Conservation (phyloP, 495 filamentous ascomycete genomes). For the Pseudotulostoma volvatum region DNA sequence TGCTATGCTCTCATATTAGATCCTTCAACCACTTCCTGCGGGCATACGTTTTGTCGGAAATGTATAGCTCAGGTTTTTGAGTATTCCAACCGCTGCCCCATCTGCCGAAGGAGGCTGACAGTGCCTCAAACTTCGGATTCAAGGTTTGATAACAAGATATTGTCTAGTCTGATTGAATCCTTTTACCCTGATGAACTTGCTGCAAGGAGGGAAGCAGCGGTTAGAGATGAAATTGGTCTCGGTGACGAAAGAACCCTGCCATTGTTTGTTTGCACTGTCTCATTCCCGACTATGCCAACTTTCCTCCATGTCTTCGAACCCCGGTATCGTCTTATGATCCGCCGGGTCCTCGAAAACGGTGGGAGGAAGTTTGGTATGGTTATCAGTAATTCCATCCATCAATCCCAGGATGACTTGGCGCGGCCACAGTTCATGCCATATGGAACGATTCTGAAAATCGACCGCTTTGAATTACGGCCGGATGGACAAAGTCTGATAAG, state of each 20-base stretch:
- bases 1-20: conserved; percentile 68
- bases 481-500: conserved; percentile 72
- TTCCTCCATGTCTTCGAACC: conserved; percentile 88
- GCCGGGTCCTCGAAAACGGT: conserved; percentile 51
- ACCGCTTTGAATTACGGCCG: conserved; percentile 50
- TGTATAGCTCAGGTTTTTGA: conserved; percentile 61
- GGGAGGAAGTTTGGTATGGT: conserved; percentile 73
- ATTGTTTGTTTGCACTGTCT: conserved; percentile 66
- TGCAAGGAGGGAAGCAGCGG: conserved; percentile 33
- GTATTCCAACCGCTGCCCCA: conserved; percentile 59
- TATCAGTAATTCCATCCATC: conserved; percentile 37
- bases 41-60: conserved; percentile 74
- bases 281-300: conserved; percentile 68
- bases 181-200: conserved; percentile 53
- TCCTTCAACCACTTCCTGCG: conserved; percentile 69
- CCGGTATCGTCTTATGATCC: conserved; percentile 75
- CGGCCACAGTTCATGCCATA: conserved; percentile 47
- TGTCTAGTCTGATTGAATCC: conserved; percentile 40
- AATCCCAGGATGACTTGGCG: conserved; percentile 42
- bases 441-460: conserved; percentile 62
- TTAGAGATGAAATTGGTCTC: conserved; percentile 34
- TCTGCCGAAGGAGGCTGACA: conserved; percentile 52
- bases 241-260: conserved; percentile 45
- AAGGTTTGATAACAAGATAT: conserved; percentile 43
- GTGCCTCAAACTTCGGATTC: conserved; percentile 38